Base-by-base conservation (phyloP, 495 filamentous ascomycete genomes). In the Xylaria acuta region DNA sequence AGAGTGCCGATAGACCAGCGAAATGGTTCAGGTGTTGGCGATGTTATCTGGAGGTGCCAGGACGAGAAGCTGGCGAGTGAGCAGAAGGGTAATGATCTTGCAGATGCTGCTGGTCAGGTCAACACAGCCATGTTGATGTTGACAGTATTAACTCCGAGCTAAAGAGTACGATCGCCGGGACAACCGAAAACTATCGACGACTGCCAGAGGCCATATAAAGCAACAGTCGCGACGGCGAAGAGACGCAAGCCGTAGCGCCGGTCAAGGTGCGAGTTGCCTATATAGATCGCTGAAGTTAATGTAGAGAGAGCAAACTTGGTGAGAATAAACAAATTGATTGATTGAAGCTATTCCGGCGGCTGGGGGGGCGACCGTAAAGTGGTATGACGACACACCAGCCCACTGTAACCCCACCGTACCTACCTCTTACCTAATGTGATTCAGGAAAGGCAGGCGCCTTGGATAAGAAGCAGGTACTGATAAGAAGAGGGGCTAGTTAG, bases 21-120 rank as follows among this genome's bases (percentile, higher is more conserved):
- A n/a, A 30, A 27, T 22, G n/a, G 38, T 60, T 47, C 38, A 38
- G 54, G 1, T 43, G 11, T 64, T 41, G n/a, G 40, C 25, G 40
- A 45, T n/a, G 38, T 40, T 43, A 45, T 47, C 32, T 8, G 11
- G 20, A 20, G 22, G 18, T 18, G 22, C 22, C 38, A 34, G 43
- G 8, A 5, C 20, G 64, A 51, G 30, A 14, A 67, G 43, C 30
- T 38, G 20, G 45, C 18, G 7, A 45, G 38, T 49, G 16, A 47
- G 40, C 3, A n/a, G n/a, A 27, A 49, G 22, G 40, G 20, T 5
- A 14, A 54, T 51, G 27, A 5, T 12, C n/a, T 51, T 40, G 70
- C 30, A 59, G 43, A 47, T 58, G 68, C 51, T 58, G 68, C 51
- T 74, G 38, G 38, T 69, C 32, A 59, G 20, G 34, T 69, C 67